phyloP scores from a whole-genome alignment of 805 yeast species.

The Blastobotrys terrestris region DNA sequence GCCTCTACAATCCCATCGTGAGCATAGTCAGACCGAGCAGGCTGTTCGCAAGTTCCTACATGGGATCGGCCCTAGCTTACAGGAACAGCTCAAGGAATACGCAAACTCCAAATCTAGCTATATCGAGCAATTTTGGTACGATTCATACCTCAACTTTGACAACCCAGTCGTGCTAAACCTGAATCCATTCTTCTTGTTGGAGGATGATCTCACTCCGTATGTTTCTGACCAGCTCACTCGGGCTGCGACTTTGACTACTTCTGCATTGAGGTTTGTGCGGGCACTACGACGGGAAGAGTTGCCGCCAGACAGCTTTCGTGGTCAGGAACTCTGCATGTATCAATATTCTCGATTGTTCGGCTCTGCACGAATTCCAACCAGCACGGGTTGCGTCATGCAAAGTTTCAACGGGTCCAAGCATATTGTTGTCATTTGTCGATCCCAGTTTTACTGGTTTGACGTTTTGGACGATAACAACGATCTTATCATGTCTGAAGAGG shows the following conservation, averaged over 20 bases:
- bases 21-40: constrained; percentile 52
- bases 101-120: constrained; percentile 63
- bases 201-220: constrained; percentile 75
- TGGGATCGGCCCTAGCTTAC: constrained; percentile 51
- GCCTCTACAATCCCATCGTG: constrained; percentile 76
- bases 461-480: constrained; percentile 71
- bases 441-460: constrained; percentile 94
- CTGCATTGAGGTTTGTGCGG: constrained; percentile 71
- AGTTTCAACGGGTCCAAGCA: constrained; percentile 71
- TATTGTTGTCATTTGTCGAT: constrained; percentile 72
- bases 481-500: constrained; percentile 66
- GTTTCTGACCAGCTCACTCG: constrained; percentile 53
- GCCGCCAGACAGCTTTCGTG: constrained; percentile 61
- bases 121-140: constrained; percentile 94
- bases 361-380: constrained; percentile 78
- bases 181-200: constrained; percentile 83
- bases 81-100: constrained; percentile 57
- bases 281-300: constrained; percentile 72
- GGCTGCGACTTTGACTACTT: constrained; percentile 71
- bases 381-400: constrained; percentile 79
- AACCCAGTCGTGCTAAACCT: constrained; percentile 77
- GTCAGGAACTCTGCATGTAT: constrained; percentile 74
- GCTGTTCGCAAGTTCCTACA: constrained; percentile 55
- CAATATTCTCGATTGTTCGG: constrained; percentile 86
- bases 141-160: constrained; percentile 80